Percentiles rank a stretch among this genome's conserved stretches.
These are phyloP conservation scores for Cucurbita moschata DNA, from an alignment of 306 rosid genomes.

Conservation along the genomic window DNA sequence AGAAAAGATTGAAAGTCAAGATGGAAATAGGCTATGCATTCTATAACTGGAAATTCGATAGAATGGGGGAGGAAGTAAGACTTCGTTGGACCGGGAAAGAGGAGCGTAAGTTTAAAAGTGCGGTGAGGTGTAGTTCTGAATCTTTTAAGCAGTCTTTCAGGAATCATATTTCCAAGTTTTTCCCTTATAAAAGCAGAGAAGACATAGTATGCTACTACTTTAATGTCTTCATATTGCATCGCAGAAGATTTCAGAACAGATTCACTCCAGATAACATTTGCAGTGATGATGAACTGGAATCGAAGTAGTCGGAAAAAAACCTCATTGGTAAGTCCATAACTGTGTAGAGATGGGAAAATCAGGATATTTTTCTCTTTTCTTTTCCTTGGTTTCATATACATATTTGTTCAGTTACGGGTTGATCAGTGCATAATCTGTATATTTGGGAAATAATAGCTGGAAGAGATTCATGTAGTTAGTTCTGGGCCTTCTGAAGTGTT, in stretches of 20 bases:
- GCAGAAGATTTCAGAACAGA: constrained; percentile 64
- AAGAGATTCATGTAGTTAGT: neutral
- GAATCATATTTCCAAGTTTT: constrained; percentile 28
- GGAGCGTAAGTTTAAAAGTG: constrained; percentile 35
- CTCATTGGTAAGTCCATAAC: neutral
- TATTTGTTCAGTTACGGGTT: constrained; percentile 2
- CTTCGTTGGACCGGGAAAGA: constrained; percentile 44
- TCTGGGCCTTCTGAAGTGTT: neutral
- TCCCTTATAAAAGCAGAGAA: constrained; percentile 49
- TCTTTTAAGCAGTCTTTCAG: constrained; percentile 29
- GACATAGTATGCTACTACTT: constrained; percentile 74
- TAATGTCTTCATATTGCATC: constrained; percentile 64
- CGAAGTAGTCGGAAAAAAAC: constrained; percentile 15
- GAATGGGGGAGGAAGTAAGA: constrained; percentile 51
- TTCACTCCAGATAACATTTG: constrained; percentile 38
- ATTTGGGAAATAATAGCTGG: neutral
- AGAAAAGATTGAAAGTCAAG: constrained; percentile 45
- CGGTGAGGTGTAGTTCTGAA: constrained; percentile 26
- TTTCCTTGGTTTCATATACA: neutral
- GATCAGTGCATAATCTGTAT: neutral
- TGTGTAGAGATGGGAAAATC: neutral
- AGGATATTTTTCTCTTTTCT: neutral
- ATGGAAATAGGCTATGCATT: constrained; percentile 57
- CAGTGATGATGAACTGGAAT: constrained; percentile 57
- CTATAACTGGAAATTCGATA: constrained; percentile 40